Conservation (phyloP, 2,329 filamentous ascomycete species). For the Aspergillus pseudonomiae region DNA sequence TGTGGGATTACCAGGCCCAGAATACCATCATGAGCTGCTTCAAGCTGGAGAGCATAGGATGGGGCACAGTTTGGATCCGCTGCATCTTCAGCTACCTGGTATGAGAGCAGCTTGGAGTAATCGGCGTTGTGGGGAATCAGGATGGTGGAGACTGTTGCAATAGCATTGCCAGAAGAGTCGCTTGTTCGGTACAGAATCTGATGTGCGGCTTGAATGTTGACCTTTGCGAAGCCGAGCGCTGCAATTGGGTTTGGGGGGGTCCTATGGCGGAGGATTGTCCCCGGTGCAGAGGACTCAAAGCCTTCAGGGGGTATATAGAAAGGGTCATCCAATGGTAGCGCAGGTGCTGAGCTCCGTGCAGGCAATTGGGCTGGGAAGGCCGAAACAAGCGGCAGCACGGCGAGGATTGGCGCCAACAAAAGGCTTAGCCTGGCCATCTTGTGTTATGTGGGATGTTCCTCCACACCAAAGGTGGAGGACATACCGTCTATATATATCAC, state of each 20-base stretch:
- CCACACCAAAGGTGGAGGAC: no score
- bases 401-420: constrained; percentile 9
- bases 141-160: constrained; percentile 44
- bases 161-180: constrained; percentile 39
- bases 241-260: constrained; percentile 28
- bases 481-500: neutral
- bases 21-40: constrained; percentile 44
- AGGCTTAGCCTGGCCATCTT: neutral
- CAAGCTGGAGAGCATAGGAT: constrained; percentile 35
- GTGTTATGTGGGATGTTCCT: neutral
- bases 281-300: constrained; percentile 29
- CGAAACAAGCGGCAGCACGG: neutral
- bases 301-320: constrained; percentile 33
- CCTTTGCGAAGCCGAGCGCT: constrained; percentile 21
- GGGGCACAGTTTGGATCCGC: constrained; percentile 31
- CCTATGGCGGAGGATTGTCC: constrained; percentile 32
- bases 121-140: constrained; percentile 40
- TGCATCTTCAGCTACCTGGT: constrained; percentile 42
- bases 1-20: constrained; percentile 37
- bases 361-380: constrained; percentile 5
- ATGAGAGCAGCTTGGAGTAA: constrained; percentile 43
- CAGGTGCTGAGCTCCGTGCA: constrained; percentile 9
- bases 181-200: constrained; percentile 48
- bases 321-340: constrained; percentile 29
- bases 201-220: constrained; percentile 29